A percentile compares a stretch with the other conserved stretches of the same genome.
Evolutionary conservation across 306 rosid genomes (phyloP).

Genomic region (Pyrus pyrifolia): DNA sequence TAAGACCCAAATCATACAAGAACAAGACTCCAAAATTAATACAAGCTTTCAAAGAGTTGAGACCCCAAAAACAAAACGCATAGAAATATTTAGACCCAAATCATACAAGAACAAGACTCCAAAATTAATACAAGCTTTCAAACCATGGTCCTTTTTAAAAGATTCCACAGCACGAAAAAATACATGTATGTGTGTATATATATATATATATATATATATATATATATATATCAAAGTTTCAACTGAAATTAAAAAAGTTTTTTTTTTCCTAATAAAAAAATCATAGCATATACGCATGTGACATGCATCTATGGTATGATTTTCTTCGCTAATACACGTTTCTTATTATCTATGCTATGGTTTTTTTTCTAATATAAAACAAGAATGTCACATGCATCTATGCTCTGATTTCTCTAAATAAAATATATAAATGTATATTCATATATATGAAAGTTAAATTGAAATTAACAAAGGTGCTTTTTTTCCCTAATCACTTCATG

Average conservation of each 20-base stretch:
- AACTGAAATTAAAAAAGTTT: slow-evolving; percentile 16
- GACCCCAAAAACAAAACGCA: not conserved
- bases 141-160: slow-evolving; percentile 24
- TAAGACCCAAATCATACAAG: not conserved
- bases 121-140: slow-evolving; percentile 30
- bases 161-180: slow-evolving; percentile 23
- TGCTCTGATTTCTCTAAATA: too few relatives aligned
- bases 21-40: slow-evolving; percentile 17
- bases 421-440: not conserved
- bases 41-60: slow-evolving; percentile 25
- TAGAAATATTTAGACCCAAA: not conserved
- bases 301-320: too few relatives aligned
- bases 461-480: slow-evolving; percentile 15
- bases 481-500: not conserved
- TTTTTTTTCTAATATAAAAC: too few relatives aligned
- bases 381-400: too few relatives aligned
- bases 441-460: slow-evolving; percentile 21
- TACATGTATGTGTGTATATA: too few relatives aligned
- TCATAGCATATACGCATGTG: too few relatives aligned
- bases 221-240: slow-evolving; percentile 22
- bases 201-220: not conserved
- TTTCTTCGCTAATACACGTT: too few relatives aligned
- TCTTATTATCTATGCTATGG: too few relatives aligned
- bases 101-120: slow-evolving; percentile 18
- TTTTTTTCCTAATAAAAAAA: not conserved